Percentiles rank a stretch among this genome's conserved stretches.
These are phyloP conservation scores for Melampsora larici-populina DNA, from an alignment of 1,284 basidiomycete genomes.

Conservation along the genomic window DNA sequence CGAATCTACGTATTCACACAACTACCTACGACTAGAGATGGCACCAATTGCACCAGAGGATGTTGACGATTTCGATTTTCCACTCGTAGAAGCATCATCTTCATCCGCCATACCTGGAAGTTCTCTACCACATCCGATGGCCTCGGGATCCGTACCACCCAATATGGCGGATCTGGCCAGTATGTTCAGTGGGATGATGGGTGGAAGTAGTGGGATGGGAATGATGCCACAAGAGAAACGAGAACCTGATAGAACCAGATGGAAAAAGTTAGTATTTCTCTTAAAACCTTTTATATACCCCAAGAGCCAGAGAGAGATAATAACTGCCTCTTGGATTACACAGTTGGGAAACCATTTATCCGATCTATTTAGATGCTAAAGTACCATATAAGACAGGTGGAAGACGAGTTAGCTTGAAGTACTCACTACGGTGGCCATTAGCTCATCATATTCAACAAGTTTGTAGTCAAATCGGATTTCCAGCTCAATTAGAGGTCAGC, in stretches of 20 bases:
- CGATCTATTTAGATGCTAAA: slow-evolving; percentile 95
- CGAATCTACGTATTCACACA: too few relatives aligned
- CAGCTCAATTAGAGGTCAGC: slow-evolving; percentile 73
- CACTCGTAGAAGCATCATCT: slow-evolving; percentile 10
- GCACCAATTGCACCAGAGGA: slow-evolving; percentile 5
- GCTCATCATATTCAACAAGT: slow-evolving; percentile 87
- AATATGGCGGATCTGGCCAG: slow-evolving; percentile 5
- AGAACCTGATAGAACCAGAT: slow-evolving; percentile 4
- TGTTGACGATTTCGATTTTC: slow-evolving; percentile 39
- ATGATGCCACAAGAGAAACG: not conserved
- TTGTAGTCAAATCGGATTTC: slow-evolving; percentile 69
- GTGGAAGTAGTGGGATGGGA: slow-evolving; percentile 10
- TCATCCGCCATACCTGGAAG: not conserved
- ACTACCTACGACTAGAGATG: too few relatives aligned
- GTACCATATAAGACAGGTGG: slow-evolving; percentile 75
- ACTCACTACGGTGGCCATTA: slow-evolving; percentile 88
- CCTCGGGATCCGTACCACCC: not conserved
- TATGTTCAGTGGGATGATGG: slow-evolving; percentile 25
- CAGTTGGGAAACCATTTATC: slow-evolving; percentile 92
- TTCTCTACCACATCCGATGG: not conserved
- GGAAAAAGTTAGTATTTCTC: slow-evolving; percentile 13
- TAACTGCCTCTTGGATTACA: not conserved
- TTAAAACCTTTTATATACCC: not conserved
- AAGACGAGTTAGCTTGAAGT: slow-evolving; percentile 72
- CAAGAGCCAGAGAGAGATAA: not conserved